phyloP scores from a whole-genome alignment of 1,139 yeast genomes.

The Blastobotrys elegans region DNA sequence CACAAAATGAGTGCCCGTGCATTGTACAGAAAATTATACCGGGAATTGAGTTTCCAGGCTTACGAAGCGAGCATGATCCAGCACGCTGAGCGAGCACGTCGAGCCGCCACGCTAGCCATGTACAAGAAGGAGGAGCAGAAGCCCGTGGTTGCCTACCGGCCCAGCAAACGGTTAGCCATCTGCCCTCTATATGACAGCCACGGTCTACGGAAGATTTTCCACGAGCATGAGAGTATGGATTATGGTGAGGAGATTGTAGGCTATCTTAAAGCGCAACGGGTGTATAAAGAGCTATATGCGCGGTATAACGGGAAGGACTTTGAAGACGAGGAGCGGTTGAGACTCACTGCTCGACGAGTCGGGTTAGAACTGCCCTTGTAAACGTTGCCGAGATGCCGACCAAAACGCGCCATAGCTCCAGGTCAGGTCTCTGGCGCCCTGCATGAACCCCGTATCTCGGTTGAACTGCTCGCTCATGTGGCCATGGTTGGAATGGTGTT shows the following conservation, averaged over 20 bases:
- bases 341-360: constrained; percentile 76
- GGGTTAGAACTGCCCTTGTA: constrained; percentile 61
- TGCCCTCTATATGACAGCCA: constrained; percentile 23
- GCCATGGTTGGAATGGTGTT: constrained; percentile 56
- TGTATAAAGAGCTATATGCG: constrained; percentile 71
- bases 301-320: constrained; percentile 78
- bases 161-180: constrained; percentile 13
- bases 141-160: background rate
- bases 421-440: constrained; percentile 81
- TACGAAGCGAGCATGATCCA: constrained; percentile 28
- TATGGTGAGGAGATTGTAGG: constrained; percentile 47
- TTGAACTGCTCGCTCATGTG: constrained; percentile 87
- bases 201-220: constrained; percentile 21
- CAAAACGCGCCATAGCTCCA: constrained; percentile 89
- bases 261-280: constrained; percentile 68
- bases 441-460: constrained; percentile 73
- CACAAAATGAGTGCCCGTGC: background rate
- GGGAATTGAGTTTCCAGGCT: constrained; percentile 33
- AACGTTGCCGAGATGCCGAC: constrained; percentile 50
- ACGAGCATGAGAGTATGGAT: constrained; percentile 22
- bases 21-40: constrained; percentile 28
- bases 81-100: constrained; percentile 22
- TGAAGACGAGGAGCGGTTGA: constrained; percentile 72
- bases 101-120: constrained; percentile 23
- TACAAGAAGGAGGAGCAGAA: constrained; percentile 21